phyloP scores from a whole-genome alignment of 345 rosid species.

The Eucalyptus grandis region DNA sequence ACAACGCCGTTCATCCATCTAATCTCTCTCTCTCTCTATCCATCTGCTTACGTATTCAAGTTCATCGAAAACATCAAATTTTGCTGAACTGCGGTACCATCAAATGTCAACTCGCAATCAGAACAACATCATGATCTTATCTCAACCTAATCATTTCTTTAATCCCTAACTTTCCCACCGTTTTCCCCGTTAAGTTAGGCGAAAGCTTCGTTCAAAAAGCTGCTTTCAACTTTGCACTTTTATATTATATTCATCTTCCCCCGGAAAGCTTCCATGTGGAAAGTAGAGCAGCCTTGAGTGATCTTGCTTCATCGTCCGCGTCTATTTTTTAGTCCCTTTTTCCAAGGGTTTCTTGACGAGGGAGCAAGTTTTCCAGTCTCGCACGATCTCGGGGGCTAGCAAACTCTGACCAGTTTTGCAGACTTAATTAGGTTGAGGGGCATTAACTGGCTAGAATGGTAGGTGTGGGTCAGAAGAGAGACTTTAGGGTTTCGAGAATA shows the following conservation, averaged over 20 bases:
- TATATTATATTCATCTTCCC: neutral
- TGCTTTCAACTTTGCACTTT: neutral
- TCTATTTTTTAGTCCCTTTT: neutral
- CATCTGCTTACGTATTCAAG: neutral
- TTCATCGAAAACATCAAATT: neutral
- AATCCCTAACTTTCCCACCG: neutral
- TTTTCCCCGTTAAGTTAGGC: conserved; percentile 5
- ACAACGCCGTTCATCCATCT: neutral
- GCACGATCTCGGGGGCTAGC: neutral
- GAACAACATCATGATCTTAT: neutral
- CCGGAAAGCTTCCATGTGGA: neutral
- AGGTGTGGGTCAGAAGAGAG: neutral
- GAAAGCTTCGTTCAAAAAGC: neutral
- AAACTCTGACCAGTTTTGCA: neutral
- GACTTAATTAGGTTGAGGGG: neutral
- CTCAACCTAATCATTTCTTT: neutral
- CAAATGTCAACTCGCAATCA: neutral
- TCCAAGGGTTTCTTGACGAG: neutral
- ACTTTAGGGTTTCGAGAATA: neutral
- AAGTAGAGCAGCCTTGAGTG: neutral
- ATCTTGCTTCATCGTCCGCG: neutral
- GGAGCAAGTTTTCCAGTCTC: neutral
- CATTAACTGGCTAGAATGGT: neutral
- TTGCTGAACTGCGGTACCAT: neutral
- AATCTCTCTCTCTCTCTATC: neutral